Percentiles rank a stretch among this genome's conserved stretches.
Conservation (phyloP, 306 rosid genomes). For the Castanopsis chinensis region DNA sequence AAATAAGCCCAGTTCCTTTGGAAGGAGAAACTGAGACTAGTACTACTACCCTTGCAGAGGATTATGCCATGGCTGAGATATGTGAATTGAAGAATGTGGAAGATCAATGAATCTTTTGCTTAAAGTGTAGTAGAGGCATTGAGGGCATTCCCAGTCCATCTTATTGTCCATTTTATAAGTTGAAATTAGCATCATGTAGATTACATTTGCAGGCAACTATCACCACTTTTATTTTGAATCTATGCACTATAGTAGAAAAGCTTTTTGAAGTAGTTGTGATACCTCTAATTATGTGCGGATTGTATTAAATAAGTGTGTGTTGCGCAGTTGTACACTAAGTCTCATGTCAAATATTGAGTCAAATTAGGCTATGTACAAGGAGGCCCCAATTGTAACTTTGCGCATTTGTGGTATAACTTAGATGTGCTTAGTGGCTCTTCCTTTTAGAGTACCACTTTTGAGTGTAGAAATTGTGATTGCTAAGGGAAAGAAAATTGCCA, state of each 20-base stretch:
- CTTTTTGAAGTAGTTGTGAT: not conserved
- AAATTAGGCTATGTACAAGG: too few species aligned
- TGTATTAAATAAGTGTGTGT: too few species aligned
- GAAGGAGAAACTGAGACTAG: slow-evolving; percentile 13
- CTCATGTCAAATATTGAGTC: too few species aligned
- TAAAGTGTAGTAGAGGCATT: not conserved
- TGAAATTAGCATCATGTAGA: too few species aligned
- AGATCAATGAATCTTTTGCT: not conserved
- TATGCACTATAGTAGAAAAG: not conserved
- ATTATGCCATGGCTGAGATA: not conserved
- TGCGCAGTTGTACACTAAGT: too few species aligned
- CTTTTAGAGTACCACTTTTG: too few species aligned
- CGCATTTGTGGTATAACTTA: too few species aligned
- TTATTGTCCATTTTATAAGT: not conserved
- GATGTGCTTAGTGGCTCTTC: too few species aligned
- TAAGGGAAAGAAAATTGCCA: not conserved
- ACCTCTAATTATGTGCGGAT: too few species aligned
- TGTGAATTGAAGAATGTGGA: not conserved
- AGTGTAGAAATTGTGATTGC: too few species aligned
- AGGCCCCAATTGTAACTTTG: too few species aligned
- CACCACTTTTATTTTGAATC: not conserved
- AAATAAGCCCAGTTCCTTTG: slow-evolving; percentile 21
- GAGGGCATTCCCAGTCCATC: not conserved
- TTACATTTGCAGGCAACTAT: not conserved
- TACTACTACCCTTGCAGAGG: not conserved